A percentile compares a stretch with the other conserved stretches of the same genome.
phyloP scores from a whole-genome alignment of 164 flowering plant genomes.

The Sextonia rubra region DNA sequence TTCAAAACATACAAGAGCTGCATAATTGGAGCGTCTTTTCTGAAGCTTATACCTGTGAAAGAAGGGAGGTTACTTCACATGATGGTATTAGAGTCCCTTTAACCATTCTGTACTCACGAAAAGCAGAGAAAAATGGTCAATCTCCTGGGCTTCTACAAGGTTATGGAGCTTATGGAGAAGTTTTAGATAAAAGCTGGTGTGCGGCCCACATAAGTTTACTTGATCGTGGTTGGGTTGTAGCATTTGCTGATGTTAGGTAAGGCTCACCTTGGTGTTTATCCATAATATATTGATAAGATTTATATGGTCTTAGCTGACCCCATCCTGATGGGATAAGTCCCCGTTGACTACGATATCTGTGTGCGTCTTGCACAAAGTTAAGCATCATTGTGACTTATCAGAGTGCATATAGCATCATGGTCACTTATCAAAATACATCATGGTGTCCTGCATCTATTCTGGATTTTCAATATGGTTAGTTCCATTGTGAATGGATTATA shows the following conservation, averaged over 20 bases:
- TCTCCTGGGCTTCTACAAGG: conserved; percentile 82
- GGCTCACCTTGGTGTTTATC: neutral
- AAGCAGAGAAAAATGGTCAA: conserved; percentile 42
- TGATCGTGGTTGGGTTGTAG: conserved; percentile 92
- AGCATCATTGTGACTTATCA: no score
- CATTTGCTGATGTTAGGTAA: conserved; percentile 97
- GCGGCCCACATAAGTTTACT: conserved; percentile 74
- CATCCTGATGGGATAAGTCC: no score
- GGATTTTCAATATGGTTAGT: no score
- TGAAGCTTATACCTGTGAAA: conserved; percentile 52
- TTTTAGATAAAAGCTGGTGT: conserved; percentile 80
- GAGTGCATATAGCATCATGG: no score
- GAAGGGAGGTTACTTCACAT: conserved; percentile 63
- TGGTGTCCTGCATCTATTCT: no score
- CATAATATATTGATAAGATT: no score
- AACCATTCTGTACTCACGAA: conserved; percentile 65
- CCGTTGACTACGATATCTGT: no score
- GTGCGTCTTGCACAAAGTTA: no score
- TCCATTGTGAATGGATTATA: no score
- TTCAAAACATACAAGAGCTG: conserved; percentile 15
- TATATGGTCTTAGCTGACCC: no score
- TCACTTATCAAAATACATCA: no score
- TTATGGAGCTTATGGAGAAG: conserved; percentile 96
- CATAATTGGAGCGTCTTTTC: conserved; percentile 51
- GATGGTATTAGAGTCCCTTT: conserved; percentile 75